A percentile compares a stretch with the other conserved stretches of the same genome.
Evolutionary conservation across 2,329 filamentous ascomycete genomes (phyloP).

Genomic region (Exophiala viscosa): DNA sequence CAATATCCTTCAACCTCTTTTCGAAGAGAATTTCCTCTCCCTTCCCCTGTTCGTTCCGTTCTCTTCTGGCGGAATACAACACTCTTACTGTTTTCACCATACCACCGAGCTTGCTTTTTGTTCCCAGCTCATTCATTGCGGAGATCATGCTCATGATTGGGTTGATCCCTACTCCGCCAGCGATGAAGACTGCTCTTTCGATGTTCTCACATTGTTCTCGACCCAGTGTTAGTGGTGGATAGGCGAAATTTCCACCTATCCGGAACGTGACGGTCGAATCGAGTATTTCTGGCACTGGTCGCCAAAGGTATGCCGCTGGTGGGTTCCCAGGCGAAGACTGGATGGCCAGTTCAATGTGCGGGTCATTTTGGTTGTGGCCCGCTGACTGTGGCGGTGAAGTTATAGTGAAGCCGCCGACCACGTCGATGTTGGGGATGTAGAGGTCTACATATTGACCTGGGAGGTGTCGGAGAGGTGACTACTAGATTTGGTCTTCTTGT

Average conservation of each 20-base stretch:
- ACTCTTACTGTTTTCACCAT: slow-evolving; percentile 19
- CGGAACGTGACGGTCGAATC: slow-evolving; percentile 59
- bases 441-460: slow-evolving; percentile 89
- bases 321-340: slow-evolving; percentile 69
- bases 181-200: slow-evolving; percentile 66
- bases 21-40: slow-evolving; percentile 50
- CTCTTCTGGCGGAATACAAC: slow-evolving; percentile 26
- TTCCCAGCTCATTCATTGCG: slow-evolving; percentile 22
- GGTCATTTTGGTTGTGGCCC: slow-evolving; percentile 29
- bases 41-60: slow-evolving; percentile 12
- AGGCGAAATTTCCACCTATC: slow-evolving; percentile 77
- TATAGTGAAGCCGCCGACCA: slow-evolving; percentile 83
- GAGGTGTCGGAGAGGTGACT: slow-evolving; percentile 56
- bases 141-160: slow-evolving; percentile 31
- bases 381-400: slow-evolving; percentile 63
- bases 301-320: slow-evolving; percentile 74
- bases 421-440: slow-evolving; percentile 63
- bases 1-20: slow-evolving; percentile 45
- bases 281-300: slow-evolving; percentile 52
- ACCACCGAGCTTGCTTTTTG: slow-evolving; percentile 12
- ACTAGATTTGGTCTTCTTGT: slow-evolving; percentile 19
- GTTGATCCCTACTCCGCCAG: slow-evolving; percentile 79
- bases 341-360: slow-evolving; percentile 73
- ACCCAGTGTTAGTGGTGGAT: slow-evolving; percentile 58
- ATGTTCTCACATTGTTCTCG: slow-evolving; percentile 40